Base-by-base conservation (phyloP, 2,329 filamentous ascomycete species). In the Paramyrothecium roridum region DNA sequence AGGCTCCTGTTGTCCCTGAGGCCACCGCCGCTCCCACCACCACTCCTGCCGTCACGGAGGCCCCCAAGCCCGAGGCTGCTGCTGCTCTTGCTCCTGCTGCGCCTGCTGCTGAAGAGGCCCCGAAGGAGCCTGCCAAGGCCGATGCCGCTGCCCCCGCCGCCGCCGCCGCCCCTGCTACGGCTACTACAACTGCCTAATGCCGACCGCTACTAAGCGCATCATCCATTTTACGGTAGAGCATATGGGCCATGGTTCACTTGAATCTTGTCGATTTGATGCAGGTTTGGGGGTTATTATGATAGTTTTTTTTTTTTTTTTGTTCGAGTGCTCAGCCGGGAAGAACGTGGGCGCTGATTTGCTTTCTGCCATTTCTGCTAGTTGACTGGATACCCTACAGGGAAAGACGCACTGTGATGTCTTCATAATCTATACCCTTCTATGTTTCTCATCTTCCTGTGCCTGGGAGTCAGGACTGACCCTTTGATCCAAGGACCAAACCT, bases 371-470 rank as follows among this genome's bases (percentile, higher is more conserved):
- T 63, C 46, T 62, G 60, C 60, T 64, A 57, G 56, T 63, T 61
- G 55, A 65, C 65, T 68, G 68, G 65, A 70, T 70, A 70, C 67
- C 65, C 65, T 56, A 57, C 57, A 59, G 60, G 30, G 37, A 63
- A 59, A 65, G 59, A 63, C 63, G 56, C 54, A 58, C 54, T 56
- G 62, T 58, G 59, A 64, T 64, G 63, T 65, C 57, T 59, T 59
- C 57, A 59, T 43, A 66, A 65, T 63, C 62, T 69, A 69, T 70
- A 70, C 66, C 67, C 67, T 63, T 59, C 40, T 54, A 53, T 48
- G 33, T 48, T 48, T 55, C 48, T 46, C 40, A 13, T 50, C 26
- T 53, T n/a, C n/a, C n/a, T 26, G n/a, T 19, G 7, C 13, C n/a
- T 43, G 13, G 37, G n/a, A 43, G 37, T 8, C 37, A 43, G 37